Evolutionary conservation across 129 eudicot genomes (phyloP), one percentile per base, ranked within the genome.

Genomic region (Pittosporum tobira): DNA sequence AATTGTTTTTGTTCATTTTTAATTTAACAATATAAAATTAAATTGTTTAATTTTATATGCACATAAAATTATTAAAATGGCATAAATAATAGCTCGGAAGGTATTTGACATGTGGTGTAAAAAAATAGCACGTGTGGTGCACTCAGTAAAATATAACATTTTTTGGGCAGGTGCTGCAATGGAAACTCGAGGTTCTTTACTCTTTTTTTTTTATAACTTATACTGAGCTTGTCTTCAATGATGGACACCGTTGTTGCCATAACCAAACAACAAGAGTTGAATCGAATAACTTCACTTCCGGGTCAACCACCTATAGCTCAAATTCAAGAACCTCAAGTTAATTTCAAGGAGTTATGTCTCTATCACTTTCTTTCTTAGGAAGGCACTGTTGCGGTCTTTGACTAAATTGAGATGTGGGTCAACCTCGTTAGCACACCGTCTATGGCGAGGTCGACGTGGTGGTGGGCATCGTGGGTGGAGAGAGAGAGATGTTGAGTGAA

Each of bases 361-460:
- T 55, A 88, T 88, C 96, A 84, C 84, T 26, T 88, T 88, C 74
- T 88, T 94, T 5, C 96, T 63, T 31, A 88, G 65, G 2, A 88
- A 62, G 1, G 96, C 94, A 0, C 96, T 89, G 12, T 94, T 94
- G 8, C 96, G 86, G 31, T 94, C 94, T 65, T 88, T 88, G 45
- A 88, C 96, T 10, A 88, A 64, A 53, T 88, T 80, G 18, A 88
- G 75, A 68, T 78, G 74, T 0, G 96, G 94, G 79, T 88, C 96
- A 11, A 88, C 96, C 74, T 88, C 94, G 29, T 88, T 94, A 0
- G 96, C 96, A 1, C 96, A n/a, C n/a, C 96, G 63, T 88, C 96
- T 15, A 88, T 88, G 1, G 96, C 96, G 44, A 88, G 87, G 54
- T 88, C 96, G 34, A 88, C 67, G 20, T 63, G 61, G 0, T 94